Evolutionary conservation across 225 moss, liverwort and hornwort genomes (phyloP), one percentile per base, ranked within the genome.

Genomic region (Physcomitrium patens): DNA sequence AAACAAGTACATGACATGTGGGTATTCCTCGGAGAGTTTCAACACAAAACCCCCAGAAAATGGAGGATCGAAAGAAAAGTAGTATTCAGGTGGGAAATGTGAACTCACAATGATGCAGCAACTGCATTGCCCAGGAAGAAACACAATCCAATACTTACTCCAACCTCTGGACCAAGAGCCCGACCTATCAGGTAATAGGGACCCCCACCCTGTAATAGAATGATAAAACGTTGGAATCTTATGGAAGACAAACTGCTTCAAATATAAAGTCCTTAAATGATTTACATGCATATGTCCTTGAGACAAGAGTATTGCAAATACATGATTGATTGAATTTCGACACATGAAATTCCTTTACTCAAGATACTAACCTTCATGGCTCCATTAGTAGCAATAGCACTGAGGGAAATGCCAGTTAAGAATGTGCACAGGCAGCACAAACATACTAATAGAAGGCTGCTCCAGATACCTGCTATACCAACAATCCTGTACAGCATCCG

Each of bases 111-210:
- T 61, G 94, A 94, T 75, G 89, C 94, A 69, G 94, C 90, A 49
- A 90, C 89, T 51, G 94, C 94, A 80, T 94, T 94, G 60, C 94
- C 94, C 27, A 94, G 87, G 77, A 94, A 94, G 87, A 94, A 94
- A 78, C 94, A 94, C 22, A 94, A 69, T 63, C 94, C 94, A 78
- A 94, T 94, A 79, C 92, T 94, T 45, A 94, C 94, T 52, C 94
- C 94, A 78, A 94, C 94, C 83, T 94, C 94, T 56, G 94, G 94
- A 79, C 94, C 94, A 54, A 94, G 90, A 44, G 94, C 94, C 74
- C 94, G 92, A 65, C 94, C 94, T 71, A 94, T 94, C 28, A 94
- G 84, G 79, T 92, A 94, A 67, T 94, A 94, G 44, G 94, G 94
- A 51, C 94, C 94, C 76, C 94, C 94, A 76, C 94, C 94, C 90